Base-by-base conservation (phyloP, 2,329 filamentous ascomycete species). In the Arthrocladium fulminans region DNA sequence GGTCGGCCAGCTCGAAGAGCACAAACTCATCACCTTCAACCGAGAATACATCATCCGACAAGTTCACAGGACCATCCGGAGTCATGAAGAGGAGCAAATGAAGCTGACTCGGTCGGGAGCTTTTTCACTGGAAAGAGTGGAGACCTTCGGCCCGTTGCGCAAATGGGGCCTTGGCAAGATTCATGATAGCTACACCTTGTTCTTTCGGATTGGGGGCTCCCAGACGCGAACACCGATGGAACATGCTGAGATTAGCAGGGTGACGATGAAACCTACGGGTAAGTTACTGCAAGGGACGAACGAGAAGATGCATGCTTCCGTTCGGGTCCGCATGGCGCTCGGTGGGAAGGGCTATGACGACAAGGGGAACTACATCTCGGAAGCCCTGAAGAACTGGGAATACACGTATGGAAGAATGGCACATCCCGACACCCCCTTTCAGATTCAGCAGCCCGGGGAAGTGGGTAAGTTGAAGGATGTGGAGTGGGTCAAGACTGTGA, bases 291-390 rank as follows among this genome's bases (percentile, higher is more conserved):
- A 69, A 45, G 68, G 74, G 51, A 79, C 76, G 8, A 75, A 77
- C 55, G 76, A 79, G 60, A 68, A 72, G 7, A 69, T 79, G 27
- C 76, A 79, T 58, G 71, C 71, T 51, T 75, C 73, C 2, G 76
- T 76, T 1, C 69, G 76, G 1, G 66, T 76, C n/a, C 70, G 75
- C 2, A 67, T 79, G 12, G 71, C 72, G 1, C 72, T 72, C 51
- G 59, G 68, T 44, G 76, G 75, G 1, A 66, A 75, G 2, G 73
- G 69, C 0, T 63, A 73, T 25, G 69, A 78, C 52, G 75, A 79
- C 55, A 59, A 62, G 20, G 62, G 58, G 1, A 49, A 66, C n/a
- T 79, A 75, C 73, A 60, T 63, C 13, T 74, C 71, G 15, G 58
- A 67, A 0, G 68, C 75, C 2, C 47, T 60, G 2, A 39, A 57